Evolutionary conservation across 192 early-diverging fungal genomes (phyloP), one percentile per base, ranked within the genome.

Genomic region (Coemansia sp.): DNA sequence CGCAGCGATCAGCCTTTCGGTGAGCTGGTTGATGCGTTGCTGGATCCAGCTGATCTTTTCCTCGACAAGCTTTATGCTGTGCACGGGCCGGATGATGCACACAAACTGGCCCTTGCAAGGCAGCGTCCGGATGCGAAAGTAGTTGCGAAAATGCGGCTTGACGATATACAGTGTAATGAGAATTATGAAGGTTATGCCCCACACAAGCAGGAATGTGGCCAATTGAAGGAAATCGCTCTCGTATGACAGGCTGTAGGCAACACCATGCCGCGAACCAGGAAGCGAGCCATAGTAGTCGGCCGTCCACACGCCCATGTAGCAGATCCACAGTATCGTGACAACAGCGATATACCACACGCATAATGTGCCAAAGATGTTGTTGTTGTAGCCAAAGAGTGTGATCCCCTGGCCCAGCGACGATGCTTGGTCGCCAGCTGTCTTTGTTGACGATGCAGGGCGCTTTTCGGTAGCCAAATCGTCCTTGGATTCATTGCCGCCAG

Each of bases 91-190:
- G 19, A 76, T 85, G 11, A 90, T 76, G 56, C 86, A 84, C 43
- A 88, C 81, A 38, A 78, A 65, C 8, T 74, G 67, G 69, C 76
- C 58, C 50, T 78, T 77, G 12, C 75, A 52, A 26, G 83, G 74
- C 53, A 72, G 69, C 18, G 74, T 66, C 65, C 86, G 84, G 39
- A 88, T 71, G 39, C 90, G 85, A 82, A 91, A 94, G 78, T 88
- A 90, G 65, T 89, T 90, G 68, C 87, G 85, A 18, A 88, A 66
- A 72, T 70, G 83, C 60, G 67, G 68, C 57, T 79, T 79, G 67
- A 74, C 71, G 11, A 84, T 26, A n/a, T 70, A 79, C 39, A 84
- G 59, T 16, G 45, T 44, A 1, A 83, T 74, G 26, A 88, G 80
- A 63, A 78, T 76, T 4, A 84, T 52, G 37, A 83, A 75, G 13